These are phyloP conservation scores for Alternaria triticimaculans DNA, from an alignment of 2,329 filamentous ascomycete species.

Conservation along the genomic window DNA sequence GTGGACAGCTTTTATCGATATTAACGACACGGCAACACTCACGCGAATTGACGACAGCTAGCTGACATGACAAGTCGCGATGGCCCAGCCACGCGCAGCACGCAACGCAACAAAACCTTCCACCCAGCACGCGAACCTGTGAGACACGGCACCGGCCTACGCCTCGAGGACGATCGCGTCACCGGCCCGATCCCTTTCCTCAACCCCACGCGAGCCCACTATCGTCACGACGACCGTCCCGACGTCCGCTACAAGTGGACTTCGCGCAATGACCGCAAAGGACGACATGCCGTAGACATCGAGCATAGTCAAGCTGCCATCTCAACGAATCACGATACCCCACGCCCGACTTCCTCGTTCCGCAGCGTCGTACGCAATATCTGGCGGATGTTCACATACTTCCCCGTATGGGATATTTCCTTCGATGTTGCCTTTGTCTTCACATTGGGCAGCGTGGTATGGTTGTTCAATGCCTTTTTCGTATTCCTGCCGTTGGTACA, in stretches of 20 bases:
- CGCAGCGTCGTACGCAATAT: conserved; percentile 48
- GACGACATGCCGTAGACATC: conserved; percentile 49
- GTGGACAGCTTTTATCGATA: neutral
- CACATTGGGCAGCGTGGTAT: conserved; percentile 57
- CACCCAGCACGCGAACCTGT: conserved; percentile 35
- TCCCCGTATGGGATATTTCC: conserved; percentile 64
- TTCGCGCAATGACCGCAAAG: conserved; percentile 54
- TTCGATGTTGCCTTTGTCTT: conserved; percentile 63
- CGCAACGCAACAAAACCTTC: conserved; percentile 39
- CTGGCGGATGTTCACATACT: conserved; percentile 57
- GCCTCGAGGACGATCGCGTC: conserved; percentile 29
- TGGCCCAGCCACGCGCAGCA: neutral
- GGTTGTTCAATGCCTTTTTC: conserved; percentile 66
- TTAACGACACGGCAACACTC: neutral
- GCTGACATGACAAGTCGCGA: neutral
- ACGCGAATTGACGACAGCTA: neutral
- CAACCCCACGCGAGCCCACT: conserved; percentile 54
- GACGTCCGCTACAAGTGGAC: conserved; percentile 49
- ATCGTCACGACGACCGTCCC: conserved; percentile 32
- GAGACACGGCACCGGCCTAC: conserved; percentile 22
- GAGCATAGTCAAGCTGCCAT: conserved; percentile 11
- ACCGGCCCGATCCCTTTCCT: conserved; percentile 56
- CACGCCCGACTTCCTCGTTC: conserved; percentile 42
- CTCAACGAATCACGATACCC: conserved; percentile 36
- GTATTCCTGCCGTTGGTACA: conserved; percentile 65